phyloP scores from a whole-genome alignment of 2,329 filamentous ascomycete species.

The Aspergillus pseudoterreus region DNA sequence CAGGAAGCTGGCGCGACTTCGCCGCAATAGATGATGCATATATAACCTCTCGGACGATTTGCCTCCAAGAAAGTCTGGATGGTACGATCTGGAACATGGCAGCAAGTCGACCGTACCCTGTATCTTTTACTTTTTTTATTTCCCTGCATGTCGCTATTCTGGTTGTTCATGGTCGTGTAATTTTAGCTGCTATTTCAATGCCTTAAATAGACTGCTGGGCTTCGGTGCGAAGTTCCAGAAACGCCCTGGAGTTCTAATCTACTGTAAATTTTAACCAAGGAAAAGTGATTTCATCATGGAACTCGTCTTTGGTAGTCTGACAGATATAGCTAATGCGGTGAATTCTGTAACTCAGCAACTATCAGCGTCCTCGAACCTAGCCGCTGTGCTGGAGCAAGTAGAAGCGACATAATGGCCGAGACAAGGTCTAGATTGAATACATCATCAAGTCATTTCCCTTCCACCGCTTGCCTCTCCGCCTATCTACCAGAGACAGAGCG shows the following conservation, averaged over 20 bases:
- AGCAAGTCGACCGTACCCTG: not conserved
- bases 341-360: not conserved
- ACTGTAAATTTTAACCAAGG: too few relatives aligned
- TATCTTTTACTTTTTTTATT: conserved; percentile 8
- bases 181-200: conserved; percentile 11
- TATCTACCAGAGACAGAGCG: conserved; percentile 9
- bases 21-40: conserved; percentile 11
- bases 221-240: too few relatives aligned
- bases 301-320: too few relatives aligned
- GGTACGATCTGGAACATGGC: too few relatives aligned
- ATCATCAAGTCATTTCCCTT: not conserved
- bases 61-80: not conserved
- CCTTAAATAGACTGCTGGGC: not conserved
- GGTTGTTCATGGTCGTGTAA: conserved; percentile 13
- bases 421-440: not conserved
- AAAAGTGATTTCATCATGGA: too few relatives aligned
- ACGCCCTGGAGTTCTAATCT: too few relatives aligned
- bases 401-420: not conserved
- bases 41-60: not conserved
- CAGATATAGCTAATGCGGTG: too few relatives aligned
- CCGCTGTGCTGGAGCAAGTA: not conserved
- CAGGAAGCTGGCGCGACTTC: conserved; percentile 6
- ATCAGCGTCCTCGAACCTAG: not conserved
- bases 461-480: not conserved
- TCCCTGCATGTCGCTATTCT: conserved; percentile 1